These are phyloP conservation scores for Crithidia expoeki DNA, from an alignment of 208 protist genomes.

Conservation along the genomic window DNA sequence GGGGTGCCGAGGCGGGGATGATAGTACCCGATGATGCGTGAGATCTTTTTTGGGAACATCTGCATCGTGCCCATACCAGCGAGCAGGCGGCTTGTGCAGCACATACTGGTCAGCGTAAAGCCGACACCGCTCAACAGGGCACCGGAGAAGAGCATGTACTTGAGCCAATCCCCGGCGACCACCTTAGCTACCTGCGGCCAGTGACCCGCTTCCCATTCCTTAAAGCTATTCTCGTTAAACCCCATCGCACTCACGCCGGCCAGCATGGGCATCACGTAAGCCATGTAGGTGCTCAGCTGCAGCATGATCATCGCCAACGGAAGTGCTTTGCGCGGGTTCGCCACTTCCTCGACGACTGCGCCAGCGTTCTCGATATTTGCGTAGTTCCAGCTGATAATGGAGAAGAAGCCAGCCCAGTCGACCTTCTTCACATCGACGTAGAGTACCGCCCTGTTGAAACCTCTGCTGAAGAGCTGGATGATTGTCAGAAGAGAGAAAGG, in stretches of 20 bases:
- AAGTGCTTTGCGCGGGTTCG: conserved; percentile 60
- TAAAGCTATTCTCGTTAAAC: conserved; percentile 63
- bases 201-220: conserved; percentile 70
- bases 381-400: conserved; percentile 89
- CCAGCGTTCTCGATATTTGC: conserved; percentile 89
- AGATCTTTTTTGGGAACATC: conserved; percentile 81
- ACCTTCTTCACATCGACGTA: conserved; percentile 60
- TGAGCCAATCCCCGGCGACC: conserved; percentile 70
- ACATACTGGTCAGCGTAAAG: conserved; percentile 86
- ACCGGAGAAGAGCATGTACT: conserved; percentile 80
- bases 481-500: conserved; percentile 75
- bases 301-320: conserved; percentile 68
- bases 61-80: conserved; percentile 88
- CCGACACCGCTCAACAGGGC: conserved; percentile 74
- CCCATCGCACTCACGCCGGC: conserved; percentile 80
- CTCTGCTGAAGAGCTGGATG: conserved; percentile 68
- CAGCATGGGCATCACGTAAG: conserved; percentile 81
- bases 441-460: conserved; percentile 73
- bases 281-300: conserved; percentile 79
- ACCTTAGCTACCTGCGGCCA: conserved; percentile 72
- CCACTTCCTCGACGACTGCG: conserved; percentile 76
- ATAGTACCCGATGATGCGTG: conserved; percentile 82
- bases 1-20: conserved; percentile 82
- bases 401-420: conserved; percentile 76
- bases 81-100: conserved; percentile 82